Percentiles rank a stretch among this genome's conserved stretches.
phyloP scores from a whole-genome alignment of 805 yeast species.

The Metschnikowia baotianmanensis region DNA sequence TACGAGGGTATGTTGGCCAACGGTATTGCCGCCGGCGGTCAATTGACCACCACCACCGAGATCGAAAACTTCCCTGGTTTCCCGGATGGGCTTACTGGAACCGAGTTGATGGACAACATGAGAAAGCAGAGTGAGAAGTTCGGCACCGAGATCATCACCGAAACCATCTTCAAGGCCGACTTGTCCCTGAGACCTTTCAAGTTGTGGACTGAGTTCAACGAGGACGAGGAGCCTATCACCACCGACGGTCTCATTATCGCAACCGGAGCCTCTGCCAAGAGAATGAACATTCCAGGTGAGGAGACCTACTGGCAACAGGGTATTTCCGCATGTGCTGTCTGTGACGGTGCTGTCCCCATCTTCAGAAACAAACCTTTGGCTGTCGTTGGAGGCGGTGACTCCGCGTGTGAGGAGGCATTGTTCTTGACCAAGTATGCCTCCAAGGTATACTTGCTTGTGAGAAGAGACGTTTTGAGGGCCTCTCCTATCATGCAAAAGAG shows the following conservation, averaged over 20 bases:
- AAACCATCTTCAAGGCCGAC: slow-evolving; percentile 91
- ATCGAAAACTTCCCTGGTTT: slow-evolving; percentile 99
- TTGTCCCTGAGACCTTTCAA: slow-evolving; percentile 87
- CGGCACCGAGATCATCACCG: slow-evolving; percentile 93
- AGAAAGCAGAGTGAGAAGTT: slow-evolving; percentile 80
- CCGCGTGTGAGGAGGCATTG: slow-evolving; percentile 98
- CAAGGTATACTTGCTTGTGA: slow-evolving; percentile 87
- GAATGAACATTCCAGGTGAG: slow-evolving; percentile 93
- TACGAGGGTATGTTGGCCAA: slow-evolving; percentile 97
- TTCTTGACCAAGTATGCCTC: slow-evolving; percentile 97
- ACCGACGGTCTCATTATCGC: slow-evolving; percentile 92
- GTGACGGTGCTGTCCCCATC: slow-evolving; percentile 99
- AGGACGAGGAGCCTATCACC: slow-evolving; percentile 86
- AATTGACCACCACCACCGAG: slow-evolving; percentile 97
- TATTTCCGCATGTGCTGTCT: slow-evolving; percentile 98
- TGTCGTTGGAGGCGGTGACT: slow-evolving; percentile 98
- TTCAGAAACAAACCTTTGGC: slow-evolving; percentile 98
- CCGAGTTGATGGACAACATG: slow-evolving; percentile 91
- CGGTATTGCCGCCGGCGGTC: slow-evolving; percentile 99
- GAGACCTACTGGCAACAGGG: slow-evolving; percentile 99
- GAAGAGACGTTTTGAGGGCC: slow-evolving; percentile 94
- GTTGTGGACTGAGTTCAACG: slow-evolving; percentile 94
- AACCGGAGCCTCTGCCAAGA: slow-evolving; percentile 98
- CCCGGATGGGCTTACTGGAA: slow-evolving; percentile 88
- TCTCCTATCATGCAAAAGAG: slow-evolving; percentile 97